These are phyloP conservation scores for Euphorbia celastroides DNA, from an alignment of 441 rosid genomes.

Conservation along the genomic window DNA sequence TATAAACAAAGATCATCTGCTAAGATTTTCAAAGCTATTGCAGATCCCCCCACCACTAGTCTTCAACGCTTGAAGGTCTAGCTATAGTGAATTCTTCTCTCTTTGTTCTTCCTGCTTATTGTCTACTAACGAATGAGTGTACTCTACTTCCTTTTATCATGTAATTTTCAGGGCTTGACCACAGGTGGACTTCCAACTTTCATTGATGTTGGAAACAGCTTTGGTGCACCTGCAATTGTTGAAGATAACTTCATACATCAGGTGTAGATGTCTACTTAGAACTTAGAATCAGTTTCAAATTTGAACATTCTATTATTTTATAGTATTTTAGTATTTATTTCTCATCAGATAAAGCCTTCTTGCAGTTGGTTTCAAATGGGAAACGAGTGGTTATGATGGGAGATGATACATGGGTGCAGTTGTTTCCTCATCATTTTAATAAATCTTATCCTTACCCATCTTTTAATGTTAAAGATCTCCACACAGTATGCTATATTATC, in stretches of 20 bases:
- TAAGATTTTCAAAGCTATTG: slow-evolving; percentile 85
- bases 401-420: slow-evolving; percentile 88
- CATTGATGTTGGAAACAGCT: slow-evolving; percentile 89
- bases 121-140: background rate
- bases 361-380: slow-evolving; percentile 71
- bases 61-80: slow-evolving; percentile 84
- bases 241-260: slow-evolving; percentile 86
- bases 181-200: slow-evolving; percentile 97
- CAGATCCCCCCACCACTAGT: slow-evolving; percentile 98
- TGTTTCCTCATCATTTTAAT: slow-evolving; percentile 85
- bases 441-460: slow-evolving; percentile 89
- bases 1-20: slow-evolving; percentile 51
- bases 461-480: slow-evolving; percentile 89
- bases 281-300: background rate
- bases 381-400: slow-evolving; percentile 95
- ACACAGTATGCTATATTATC: slow-evolving; percentile 51
- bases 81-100: background rate
- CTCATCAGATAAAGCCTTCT: slow-evolving; percentile 1
- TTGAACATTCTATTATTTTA: background rate
- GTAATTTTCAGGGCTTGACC: slow-evolving; percentile 62
- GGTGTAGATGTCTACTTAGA: slow-evolving; percentile 31
- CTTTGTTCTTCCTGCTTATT: background rate
- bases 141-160: background rate
- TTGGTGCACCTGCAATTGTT: slow-evolving; percentile 93
- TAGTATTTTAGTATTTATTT: background rate